A percentile compares a stretch with the other conserved stretches of the same genome.
These are phyloP conservation scores for Pseudonitzschia delicatissima DNA, from an alignment of 108 stramenopile genomes.

Conservation along the genomic window DNA sequence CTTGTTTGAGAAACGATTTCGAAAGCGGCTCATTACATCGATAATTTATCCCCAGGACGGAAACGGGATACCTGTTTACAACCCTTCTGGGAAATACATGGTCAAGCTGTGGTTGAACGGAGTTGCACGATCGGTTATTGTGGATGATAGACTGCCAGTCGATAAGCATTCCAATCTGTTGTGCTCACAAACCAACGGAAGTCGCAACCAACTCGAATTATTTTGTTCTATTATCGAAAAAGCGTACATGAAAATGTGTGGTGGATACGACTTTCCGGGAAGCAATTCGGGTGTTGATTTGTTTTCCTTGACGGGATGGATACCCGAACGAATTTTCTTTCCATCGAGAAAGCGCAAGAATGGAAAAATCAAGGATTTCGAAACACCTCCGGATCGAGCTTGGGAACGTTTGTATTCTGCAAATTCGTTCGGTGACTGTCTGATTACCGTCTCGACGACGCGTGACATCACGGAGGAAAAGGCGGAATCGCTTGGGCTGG, in stretches of 20 bases:
- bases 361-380: slow-evolving; percentile 54
- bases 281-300: slow-evolving; percentile 89
- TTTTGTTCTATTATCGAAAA: slow-evolving; percentile 95
- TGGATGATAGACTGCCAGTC: slow-evolving; percentile 90
- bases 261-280: slow-evolving; percentile 93
- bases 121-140: slow-evolving; percentile 75
- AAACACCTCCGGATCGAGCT: slow-evolving; percentile 67
- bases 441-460: slow-evolving; percentile 83
- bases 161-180: slow-evolving; percentile 68
- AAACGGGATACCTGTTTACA: slow-evolving; percentile 65
- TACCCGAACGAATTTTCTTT: slow-evolving; percentile 87
- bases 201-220: slow-evolving; percentile 57
- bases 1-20: slow-evolving; percentile 71
- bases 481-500: slow-evolving; percentile 75
- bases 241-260: slow-evolving; percentile 91
- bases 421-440: slow-evolving; percentile 77
- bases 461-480: slow-evolving; percentile 51
- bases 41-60: slow-evolving; percentile 82
- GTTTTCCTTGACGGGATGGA: slow-evolving; percentile 91
- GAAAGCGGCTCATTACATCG: slow-evolving; percentile 58
- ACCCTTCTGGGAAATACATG: slow-evolving; percentile 87
- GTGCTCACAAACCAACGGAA: slow-evolving; percentile 59
- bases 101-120: slow-evolving; percentile 95
- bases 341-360: slow-evolving; percentile 38
- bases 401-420: slow-evolving; percentile 83